Evolutionary conservation across 768 basidiomycete genomes (phyloP), one percentile per base, ranked within the genome.

Genomic region (Sistotremastrum niveocremeum): DNA sequence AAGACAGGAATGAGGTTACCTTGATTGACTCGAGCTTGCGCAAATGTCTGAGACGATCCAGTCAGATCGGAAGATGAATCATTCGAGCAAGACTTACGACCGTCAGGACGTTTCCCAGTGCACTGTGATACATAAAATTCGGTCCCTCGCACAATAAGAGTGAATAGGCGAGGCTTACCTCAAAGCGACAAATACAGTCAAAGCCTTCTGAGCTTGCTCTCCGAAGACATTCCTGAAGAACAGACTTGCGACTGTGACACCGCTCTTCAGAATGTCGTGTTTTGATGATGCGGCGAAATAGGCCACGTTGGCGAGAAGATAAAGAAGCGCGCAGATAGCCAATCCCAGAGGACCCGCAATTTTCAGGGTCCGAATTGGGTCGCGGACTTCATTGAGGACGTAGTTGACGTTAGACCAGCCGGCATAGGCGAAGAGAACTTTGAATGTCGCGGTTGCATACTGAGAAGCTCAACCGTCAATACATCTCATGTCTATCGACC

Each of bases 191-290:
- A 78, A 73, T 1, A 71, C 74, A 1, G 73, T 69, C n/a, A 79
- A 55, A 3, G 73, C 75, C 51, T 65, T 69, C 56, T 76, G 65
- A 1, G 77, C 77, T 4, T 62, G 47, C 0, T 54, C 51, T 5
- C 77, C 77, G 43, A 79, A 79, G 7, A 79, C 76, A 10, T 75
- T 73, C 45, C 62, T 54, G 57, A 79, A 79, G 56, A 78, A 79
- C 33, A 79, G 54, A 0, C 73, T 65, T 2, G 77, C 77, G n/a
- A 79, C 75, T 0, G 74, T 76, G 6, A 72, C 71, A 0, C 71
- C 73, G 0, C 68, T 64, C 6, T 65, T 57, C 32, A 64, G 45
- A 33, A 80, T 76, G 48, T 76, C 65, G 4, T 66, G 57, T 54
- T 73, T 70, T 4, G 72, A 65, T 3, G 71, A 64, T 1, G 71